Base-by-base conservation (phyloP, 1,284 basidiomycete species). In the Ustilago trichophora region DNA sequence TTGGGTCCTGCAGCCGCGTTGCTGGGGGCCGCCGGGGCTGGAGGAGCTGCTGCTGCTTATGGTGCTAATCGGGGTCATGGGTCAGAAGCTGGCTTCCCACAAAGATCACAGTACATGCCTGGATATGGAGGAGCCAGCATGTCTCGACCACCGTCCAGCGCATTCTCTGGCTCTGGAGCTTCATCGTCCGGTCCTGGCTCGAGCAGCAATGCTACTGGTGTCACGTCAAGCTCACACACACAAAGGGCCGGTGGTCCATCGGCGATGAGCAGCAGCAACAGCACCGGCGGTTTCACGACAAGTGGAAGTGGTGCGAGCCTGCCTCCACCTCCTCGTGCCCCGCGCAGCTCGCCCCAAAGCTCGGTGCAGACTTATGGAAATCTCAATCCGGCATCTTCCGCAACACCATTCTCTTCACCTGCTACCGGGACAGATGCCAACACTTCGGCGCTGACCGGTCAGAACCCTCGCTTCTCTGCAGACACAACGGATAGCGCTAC, bases 221-320 rank as follows among this genome's bases (percentile, higher is more conserved):
- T n/a, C 6, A 56, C 53, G 0, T 21, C 31, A 12, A 48, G 44
- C 32, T 48, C 53, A 1, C 60, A 47, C 2, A 48, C 45, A 6
- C 45, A 42, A 16, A 34, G 49, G 43, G 35, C 41, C 13, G 46
- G 38, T 19, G 38, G 43, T n/a, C 11, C 16, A 3, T 13, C 41
- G 4, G 35, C 18, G 1, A 35, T 65, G 41, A 64, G 55, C 44
- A 72, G 64, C 47, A 73, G 72, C 51, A 72, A 65, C 49, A 68
- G 66, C 29, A 72, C 64, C 4, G 64, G 71, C 7, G 55, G 36
- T 0, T 55, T 53, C 25, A 71, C 71, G 2, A 49, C 51, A 2
- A 56, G n/a, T n/a, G n/a, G n/a, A 4, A 66, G 49, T 24, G 57
- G 43, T 4, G 47, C 49, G 7, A 59, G 56, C 34, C 36, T 73